Evolutionary conservation across 306 rosid species (phyloP), one percentile per base, ranked within the genome.

Genomic region (Ormosia semicastrata): DNA sequence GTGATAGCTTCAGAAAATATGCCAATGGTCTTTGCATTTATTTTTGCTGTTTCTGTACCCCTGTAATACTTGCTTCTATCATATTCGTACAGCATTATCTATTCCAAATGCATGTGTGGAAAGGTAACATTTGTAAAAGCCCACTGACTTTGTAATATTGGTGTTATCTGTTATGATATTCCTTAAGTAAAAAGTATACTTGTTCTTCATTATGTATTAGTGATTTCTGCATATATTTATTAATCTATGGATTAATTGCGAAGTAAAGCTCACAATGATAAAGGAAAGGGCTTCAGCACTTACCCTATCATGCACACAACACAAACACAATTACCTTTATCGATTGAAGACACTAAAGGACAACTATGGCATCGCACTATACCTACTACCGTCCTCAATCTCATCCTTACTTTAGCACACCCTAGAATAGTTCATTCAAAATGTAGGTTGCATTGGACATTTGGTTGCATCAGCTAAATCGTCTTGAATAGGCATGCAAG

Each of bases 321-420:
- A 47, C 29, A 53, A 29, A n/a, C 33, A 63, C 29, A 43, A 29
- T 17, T 10, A 8, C 50, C n/a, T 77, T 71, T 83, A 59, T 49
- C 36, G 18, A 54, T 75, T 13, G 66, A 68, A 58, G 57, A 66
- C 63, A 67, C 54, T 44, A 56, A 66, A 66, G 65, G 40, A 46
- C 77, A 75, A 56, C 78, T 10, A 46, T 58, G 33, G 37, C 86
- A 76, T 82, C 66, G 57, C 86, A 82, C 86, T 75, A 36, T 24
- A 24, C 24, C 2, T 17, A 50, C 70, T 11, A 63, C 33, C 33
- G 3, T 9, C 46, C 59, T 43, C 80, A 59, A 14, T 41, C 33
- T 34, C 56, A 58, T 40, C 68, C 67, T 58, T 7, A 43, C 44
- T 75, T 41, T 75, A 59, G 4, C 70, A 58, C 50, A 40, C 2